Percentiles rank a stretch among this genome's conserved stretches.
Evolutionary conservation across 2,329 filamentous ascomycete species (phyloP).

Genomic region (Diaporthe ampelina): DNA sequence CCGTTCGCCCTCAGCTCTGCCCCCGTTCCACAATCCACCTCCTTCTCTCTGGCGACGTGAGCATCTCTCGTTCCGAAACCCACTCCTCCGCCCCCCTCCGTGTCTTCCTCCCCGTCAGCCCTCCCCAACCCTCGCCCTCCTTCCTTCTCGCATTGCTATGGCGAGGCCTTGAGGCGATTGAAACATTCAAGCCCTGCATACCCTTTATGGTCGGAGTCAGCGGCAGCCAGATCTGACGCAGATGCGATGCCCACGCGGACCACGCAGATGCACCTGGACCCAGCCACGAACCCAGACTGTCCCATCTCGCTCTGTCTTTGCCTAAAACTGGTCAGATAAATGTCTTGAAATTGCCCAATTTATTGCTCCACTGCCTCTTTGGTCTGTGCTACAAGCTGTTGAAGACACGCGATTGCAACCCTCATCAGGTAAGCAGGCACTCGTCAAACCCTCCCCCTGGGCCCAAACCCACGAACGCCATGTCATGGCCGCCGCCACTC

Average conservation of each 20-base stretch:
- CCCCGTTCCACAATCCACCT: constrained; percentile 14
- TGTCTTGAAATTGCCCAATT: constrained; percentile 30
- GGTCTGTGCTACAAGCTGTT: constrained; percentile 22
- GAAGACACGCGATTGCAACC: constrained; percentile 12
- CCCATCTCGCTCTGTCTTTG: constrained; percentile 30
- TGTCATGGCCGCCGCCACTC: constrained; percentile 11
- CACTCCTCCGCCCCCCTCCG: constrained; percentile 12
- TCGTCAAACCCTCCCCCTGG: constrained; percentile 3
- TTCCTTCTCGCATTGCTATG: constrained; percentile 20
- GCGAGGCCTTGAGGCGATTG: constrained; percentile 27
- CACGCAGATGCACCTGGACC: constrained; percentile 1
- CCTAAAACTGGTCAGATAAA: constrained; percentile 33
- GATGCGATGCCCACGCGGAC: constrained; percentile 6
- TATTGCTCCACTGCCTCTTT: constrained; percentile 34
- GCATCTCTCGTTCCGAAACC: constrained; percentile 13
- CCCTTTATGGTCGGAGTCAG: constrained; percentile 22
- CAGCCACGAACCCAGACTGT: constrained; percentile 15
- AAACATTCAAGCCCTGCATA: constrained; percentile 7
- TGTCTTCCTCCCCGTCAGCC: constrained; percentile 12
- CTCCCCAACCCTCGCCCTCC: neutral
- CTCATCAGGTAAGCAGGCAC: constrained; percentile 22
- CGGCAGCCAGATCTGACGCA: constrained; percentile 33
- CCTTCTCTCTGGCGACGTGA: constrained; percentile 19
- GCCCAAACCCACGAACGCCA: neutral
- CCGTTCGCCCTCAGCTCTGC: constrained; percentile 17